Evolutionary conservation across 306 rosid species (phyloP).

Genomic region (Delonix regia): DNA sequence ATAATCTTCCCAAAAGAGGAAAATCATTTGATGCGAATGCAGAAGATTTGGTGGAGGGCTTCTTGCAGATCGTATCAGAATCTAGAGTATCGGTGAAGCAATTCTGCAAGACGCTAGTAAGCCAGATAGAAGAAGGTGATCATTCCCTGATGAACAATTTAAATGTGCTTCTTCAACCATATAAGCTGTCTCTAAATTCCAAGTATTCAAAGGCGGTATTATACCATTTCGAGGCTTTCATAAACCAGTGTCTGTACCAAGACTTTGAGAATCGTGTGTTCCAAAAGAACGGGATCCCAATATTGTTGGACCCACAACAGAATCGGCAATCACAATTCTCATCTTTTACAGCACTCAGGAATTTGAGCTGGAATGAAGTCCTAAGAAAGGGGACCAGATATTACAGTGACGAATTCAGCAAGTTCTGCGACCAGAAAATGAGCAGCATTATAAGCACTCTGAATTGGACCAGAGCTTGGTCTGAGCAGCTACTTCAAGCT

Average conservation of each 20-base stretch:
- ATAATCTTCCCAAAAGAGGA: constrained; percentile 52
- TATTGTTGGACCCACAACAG: constrained; percentile 66
- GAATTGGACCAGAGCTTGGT: constrained; percentile 89
- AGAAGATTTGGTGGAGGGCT: constrained; percentile 83
- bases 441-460: constrained; percentile 65
- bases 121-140: constrained; percentile 76
- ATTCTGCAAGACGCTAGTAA: constrained; percentile 79
- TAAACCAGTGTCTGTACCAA: constrained; percentile 78
- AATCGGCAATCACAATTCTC: constrained; percentile 74
- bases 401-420: constrained; percentile 90
- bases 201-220: constrained; percentile 80
- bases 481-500: constrained; percentile 90
- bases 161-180: constrained; percentile 78
- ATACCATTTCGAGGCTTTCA: constrained; percentile 86
- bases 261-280: constrained; percentile 87
- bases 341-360: constrained; percentile 74
- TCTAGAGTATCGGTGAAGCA: constrained; percentile 90
- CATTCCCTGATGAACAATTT: constrained; percentile 62
- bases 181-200: constrained; percentile 68
- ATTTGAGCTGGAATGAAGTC: constrained; percentile 97
- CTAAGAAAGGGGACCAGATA: constrained; percentile 86
- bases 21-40: constrained; percentile 50
- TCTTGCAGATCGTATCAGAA: constrained; percentile 93
- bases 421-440: constrained; percentile 97
- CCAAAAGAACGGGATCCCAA: constrained; percentile 78